Evolutionary conservation across 1,139 yeast genomes (phyloP).

Genomic region (Pichia sp.): DNA sequence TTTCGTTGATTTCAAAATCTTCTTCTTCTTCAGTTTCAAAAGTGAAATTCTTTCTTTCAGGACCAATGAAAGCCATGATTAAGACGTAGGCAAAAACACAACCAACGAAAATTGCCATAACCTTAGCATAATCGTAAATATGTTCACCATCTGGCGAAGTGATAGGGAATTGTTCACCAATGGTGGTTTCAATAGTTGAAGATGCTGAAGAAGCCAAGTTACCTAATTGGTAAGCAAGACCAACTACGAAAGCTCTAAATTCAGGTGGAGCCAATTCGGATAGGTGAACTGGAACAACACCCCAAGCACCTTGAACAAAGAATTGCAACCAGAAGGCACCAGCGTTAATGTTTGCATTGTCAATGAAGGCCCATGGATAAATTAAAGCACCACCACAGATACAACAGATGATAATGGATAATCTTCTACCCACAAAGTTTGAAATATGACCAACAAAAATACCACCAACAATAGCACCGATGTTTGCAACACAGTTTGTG

Average conservation of each 20-base stretch:
- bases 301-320: constrained; percentile 86
- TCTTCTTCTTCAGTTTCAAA: constrained; percentile 16
- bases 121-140: constrained; percentile 47
- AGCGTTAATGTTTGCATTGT: constrained; percentile 54
- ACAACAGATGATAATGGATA: constrained; percentile 50
- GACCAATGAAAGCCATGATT: constrained; percentile 57
- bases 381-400: constrained; percentile 58
- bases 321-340: constrained; percentile 74
- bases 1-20: constrained; percentile 12
- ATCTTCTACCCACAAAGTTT: constrained; percentile 52
- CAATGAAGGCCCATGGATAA: constrained; percentile 59
- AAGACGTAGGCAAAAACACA: constrained; percentile 62
- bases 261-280: constrained; percentile 75
- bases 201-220: constrained; percentile 78
- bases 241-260: constrained; percentile 64
- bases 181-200: constrained; percentile 71
- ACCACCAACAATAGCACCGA: constrained; percentile 67
- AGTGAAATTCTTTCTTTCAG: constrained; percentile 46
- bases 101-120: constrained; percentile 79
- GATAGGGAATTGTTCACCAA: constrained; percentile 61
- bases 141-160: constrained; percentile 27
- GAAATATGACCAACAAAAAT: constrained; percentile 53
- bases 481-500: constrained; percentile 59
- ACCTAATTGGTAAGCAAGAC: constrained; percentile 77
- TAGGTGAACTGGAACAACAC: constrained; percentile 71